phyloP scores from a whole-genome alignment of 768 basidiomycete genomes.

The Udeniomyces megalosporus region DNA sequence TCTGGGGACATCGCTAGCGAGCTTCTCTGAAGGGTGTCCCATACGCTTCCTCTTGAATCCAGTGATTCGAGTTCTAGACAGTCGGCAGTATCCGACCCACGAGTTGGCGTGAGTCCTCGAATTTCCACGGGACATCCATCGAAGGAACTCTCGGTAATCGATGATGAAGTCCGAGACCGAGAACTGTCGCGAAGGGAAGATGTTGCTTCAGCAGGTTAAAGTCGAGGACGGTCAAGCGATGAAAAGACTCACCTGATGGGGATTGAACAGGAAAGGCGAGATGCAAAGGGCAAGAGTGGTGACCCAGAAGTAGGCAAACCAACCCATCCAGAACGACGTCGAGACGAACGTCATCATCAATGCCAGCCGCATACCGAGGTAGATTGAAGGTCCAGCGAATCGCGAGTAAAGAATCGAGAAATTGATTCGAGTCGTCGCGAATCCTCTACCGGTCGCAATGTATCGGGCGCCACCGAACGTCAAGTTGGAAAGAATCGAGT shows the following conservation, averaged over 20 bases:
- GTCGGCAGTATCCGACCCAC: slow-evolving; percentile 97
- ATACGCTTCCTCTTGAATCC: slow-evolving; percentile 99
- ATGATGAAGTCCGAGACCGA: slow-evolving; percentile 92
- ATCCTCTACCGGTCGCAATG: slow-evolving; percentile 97
- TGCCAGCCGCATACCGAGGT: slow-evolving; percentile 84
- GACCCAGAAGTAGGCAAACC: slow-evolving; percentile 27
- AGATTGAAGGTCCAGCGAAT: slow-evolving; percentile 96
- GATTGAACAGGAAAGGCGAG: slow-evolving; percentile 97
- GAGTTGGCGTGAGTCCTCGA: slow-evolving; percentile 93
- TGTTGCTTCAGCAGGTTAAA: too few species aligned
- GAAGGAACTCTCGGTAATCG: slow-evolving; percentile 88
- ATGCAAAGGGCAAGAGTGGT: slow-evolving; percentile 81
- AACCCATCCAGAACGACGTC: slow-evolving; percentile 52
- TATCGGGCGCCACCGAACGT: slow-evolving; percentile 97
- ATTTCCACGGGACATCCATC: slow-evolving; percentile 99
- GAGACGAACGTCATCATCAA: slow-evolving; percentile 90
- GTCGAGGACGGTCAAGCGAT: too few species aligned
- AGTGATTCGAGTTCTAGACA: slow-evolving; percentile 95
- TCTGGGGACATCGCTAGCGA: slow-evolving; percentile 85
- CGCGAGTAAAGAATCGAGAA: slow-evolving; percentile 94
- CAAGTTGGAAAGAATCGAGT: slow-evolving; percentile 91
- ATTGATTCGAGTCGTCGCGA: slow-evolving; percentile 85
- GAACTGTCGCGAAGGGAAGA: slow-evolving; percentile 34
- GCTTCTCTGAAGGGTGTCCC: slow-evolving; percentile 91
- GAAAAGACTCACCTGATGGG: slow-evolving; percentile 64